These are phyloP conservation scores for Silene latifolia DNA, from an alignment of 148 eudicot genomes.

Conservation along the genomic window DNA sequence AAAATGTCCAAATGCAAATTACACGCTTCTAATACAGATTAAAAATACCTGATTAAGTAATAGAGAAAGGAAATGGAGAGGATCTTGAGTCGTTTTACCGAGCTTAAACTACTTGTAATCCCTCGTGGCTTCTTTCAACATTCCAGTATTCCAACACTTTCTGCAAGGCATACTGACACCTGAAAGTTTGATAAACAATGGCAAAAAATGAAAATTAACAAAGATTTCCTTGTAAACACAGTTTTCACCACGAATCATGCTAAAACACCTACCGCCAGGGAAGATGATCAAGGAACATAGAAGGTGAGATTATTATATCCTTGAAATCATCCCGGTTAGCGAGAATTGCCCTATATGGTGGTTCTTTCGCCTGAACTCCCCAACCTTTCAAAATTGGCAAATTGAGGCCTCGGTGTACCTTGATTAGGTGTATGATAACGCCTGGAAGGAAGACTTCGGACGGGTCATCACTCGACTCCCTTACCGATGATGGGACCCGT, in stretches of 20 bases:
- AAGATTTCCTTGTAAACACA: neutral
- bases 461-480: conserved; percentile 33
- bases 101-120: conserved; percentile 17
- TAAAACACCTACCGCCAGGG: conserved; percentile 63
- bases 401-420: conserved; percentile 31
- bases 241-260: neutral
- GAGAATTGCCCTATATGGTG: conserved; percentile 47
- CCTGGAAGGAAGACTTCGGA: conserved; percentile 68
- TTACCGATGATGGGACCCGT: conserved; percentile 39
- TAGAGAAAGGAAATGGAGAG: no score
- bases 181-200: conserved; percentile 15
- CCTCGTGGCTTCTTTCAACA: conserved; percentile 11
- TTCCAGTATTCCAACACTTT: conserved; percentile 36
- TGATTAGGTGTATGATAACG: conserved; percentile 49
- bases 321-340: conserved; percentile 61
- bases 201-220: neutral
- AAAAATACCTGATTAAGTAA: no score
- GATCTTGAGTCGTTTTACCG: neutral
- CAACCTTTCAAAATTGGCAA: conserved; percentile 44
- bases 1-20: no score
- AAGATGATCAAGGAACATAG: conserved; percentile 82
- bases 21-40: no score
- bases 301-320: conserved; percentile 61
- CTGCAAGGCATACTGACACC: conserved; percentile 49
- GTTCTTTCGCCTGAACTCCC: conserved; percentile 31